These are phyloP conservation scores for Pichia norvegensis DNA, from an alignment of 1,139 yeast genomes.

Conservation along the genomic window DNA sequence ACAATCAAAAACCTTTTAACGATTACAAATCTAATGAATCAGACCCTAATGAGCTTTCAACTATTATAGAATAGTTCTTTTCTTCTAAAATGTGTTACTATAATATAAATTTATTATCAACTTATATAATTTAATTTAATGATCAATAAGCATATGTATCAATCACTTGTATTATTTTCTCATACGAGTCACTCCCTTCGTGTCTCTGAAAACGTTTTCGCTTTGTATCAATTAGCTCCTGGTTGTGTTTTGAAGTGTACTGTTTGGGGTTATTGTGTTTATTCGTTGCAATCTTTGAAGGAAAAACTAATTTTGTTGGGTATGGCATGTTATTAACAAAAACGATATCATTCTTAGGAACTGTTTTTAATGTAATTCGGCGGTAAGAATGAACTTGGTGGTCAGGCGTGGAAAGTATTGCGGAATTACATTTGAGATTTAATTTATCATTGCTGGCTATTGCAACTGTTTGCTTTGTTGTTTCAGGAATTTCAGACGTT, in stretches of 20 bases:
- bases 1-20: background rate
- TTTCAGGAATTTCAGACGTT: background rate
- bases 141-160: slow-evolving; percentile 1
- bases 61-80: slow-evolving; percentile 7
- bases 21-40: background rate
- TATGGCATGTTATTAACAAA: slow-evolving; percentile 23
- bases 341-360: slow-evolving; percentile 16
- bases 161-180: slow-evolving; percentile 5
- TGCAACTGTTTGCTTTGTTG: background rate
- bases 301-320: slow-evolving; percentile 23
- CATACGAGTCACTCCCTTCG: slow-evolving; percentile 1
- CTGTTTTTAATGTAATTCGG: slow-evolving; percentile 7
- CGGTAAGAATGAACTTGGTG: slow-evolving; percentile 1
- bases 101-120: background rate
- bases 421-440: background rate
- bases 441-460: background rate
- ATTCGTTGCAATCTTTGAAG: slow-evolving; percentile 20
- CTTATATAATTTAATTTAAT: no score
- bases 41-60: slow-evolving; percentile 1
- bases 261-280: background rate
- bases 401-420: background rate
- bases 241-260: no score
- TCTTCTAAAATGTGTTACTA: background rate
- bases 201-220: slow-evolving; percentile 7
- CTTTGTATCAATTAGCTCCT: no score